phyloP scores from a whole-genome alignment of 305 asterid species.

The Solanum chacoense region DNA sequence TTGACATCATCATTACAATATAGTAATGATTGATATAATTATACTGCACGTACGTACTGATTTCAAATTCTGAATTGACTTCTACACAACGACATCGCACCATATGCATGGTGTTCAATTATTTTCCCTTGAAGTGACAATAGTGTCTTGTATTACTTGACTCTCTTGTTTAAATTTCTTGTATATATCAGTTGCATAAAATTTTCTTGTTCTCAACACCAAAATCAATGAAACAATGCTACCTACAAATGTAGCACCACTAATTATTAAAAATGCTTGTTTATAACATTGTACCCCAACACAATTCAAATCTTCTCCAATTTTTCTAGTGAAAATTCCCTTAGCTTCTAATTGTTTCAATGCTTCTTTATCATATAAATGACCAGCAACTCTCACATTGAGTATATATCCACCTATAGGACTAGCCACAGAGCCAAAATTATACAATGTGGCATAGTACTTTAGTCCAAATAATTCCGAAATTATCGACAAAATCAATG shows the following conservation, averaged over 20 bases:
- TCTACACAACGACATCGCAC: background rate
- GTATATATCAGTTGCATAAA: constrained; percentile 42
- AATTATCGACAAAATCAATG: constrained; percentile 41
- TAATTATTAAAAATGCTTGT: constrained; percentile 34
- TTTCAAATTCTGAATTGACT: background rate
- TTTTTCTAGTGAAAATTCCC: constrained; percentile 18
- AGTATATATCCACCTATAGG: constrained; percentile 47
- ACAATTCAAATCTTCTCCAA: constrained; percentile 36
- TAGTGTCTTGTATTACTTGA: background rate
- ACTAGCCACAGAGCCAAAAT: constrained; percentile 41
- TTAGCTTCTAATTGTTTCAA: constrained; percentile 23
- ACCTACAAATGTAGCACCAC: constrained; percentile 29
- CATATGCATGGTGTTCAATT: background rate
- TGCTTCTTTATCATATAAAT: constrained; percentile 43
- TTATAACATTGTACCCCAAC: constrained; percentile 35
- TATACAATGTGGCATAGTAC: constrained; percentile 44
- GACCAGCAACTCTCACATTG: constrained; percentile 39
- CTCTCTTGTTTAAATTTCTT: constrained; percentile 34
- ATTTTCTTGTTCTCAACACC: constrained; percentile 40
- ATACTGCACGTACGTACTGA: background rate
- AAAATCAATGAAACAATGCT: constrained; percentile 23
- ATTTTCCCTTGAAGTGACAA: background rate
- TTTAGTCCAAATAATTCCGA: constrained; percentile 48
- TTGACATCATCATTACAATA: background rate
- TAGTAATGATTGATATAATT: background rate